These are phyloP conservation scores for Saturnispora besseyi DNA, from an alignment of 805 yeast genomes.

Conservation along the genomic window DNA sequence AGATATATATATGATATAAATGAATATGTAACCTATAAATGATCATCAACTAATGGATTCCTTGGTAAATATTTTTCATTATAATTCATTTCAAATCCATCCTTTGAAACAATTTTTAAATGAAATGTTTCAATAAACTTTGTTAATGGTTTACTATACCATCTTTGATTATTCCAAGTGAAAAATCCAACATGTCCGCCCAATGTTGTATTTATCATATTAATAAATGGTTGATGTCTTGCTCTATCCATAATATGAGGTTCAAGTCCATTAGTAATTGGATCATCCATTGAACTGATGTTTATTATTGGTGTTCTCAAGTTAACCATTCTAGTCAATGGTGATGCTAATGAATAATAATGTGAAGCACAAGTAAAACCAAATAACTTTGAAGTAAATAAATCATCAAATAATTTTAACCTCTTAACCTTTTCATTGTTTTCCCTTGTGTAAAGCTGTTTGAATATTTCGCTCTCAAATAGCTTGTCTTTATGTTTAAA, in stretches of 20 bases:
- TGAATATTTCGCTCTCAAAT: conserved; percentile 23
- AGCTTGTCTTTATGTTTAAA: conserved; percentile 33
- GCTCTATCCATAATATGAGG: conserved; percentile 36
- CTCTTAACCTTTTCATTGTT: conserved; percentile 18
- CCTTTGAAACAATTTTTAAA: conserved; percentile 8
- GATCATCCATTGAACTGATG: conserved; percentile 66
- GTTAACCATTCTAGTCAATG: conserved; percentile 40
- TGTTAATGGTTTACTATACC: conserved; percentile 51
- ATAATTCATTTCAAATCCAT: conserved; percentile 8
- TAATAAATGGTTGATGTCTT: conserved; percentile 47
- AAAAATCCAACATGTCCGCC: conserved; percentile 89
- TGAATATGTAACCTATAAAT: not conserved
- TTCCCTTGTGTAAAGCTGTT: conserved; percentile 16
- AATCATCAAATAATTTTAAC: conserved; percentile 53
- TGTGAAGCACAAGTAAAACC: conserved; percentile 57
- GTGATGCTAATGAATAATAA: conserved; percentile 58
- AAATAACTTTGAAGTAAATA: conserved; percentile 54
- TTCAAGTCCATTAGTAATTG: conserved; percentile 45
- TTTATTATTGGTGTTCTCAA: conserved; percentile 57
- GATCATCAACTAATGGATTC: conserved; percentile 8
- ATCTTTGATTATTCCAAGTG: conserved; percentile 47
- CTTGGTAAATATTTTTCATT: conserved; percentile 8
- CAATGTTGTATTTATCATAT: conserved; percentile 47
- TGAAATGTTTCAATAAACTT: conserved; percentile 26
- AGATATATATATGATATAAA: too few relatives aligned